Evolutionary conservation across 179 eudicot genomes (phyloP).

Genomic region (Spergularia azorica): DNA sequence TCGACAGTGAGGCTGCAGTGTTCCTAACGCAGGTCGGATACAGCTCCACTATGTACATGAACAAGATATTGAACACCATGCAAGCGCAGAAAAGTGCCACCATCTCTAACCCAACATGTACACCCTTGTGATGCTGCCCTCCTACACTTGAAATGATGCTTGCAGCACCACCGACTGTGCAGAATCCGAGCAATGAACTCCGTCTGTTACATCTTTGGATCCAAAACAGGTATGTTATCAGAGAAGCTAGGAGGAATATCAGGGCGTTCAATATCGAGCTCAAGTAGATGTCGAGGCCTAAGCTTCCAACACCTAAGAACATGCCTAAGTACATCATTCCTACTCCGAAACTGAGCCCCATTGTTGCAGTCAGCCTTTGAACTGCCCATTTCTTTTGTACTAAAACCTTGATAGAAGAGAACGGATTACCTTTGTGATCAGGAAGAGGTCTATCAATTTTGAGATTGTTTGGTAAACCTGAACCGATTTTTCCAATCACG

Average conservation of each 20-base stretch:
- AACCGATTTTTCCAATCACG: constrained; percentile 19
- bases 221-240: constrained; percentile 31
- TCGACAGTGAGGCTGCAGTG: constrained; percentile 27
- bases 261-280: constrained; percentile 24
- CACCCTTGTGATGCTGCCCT: constrained; percentile 8
- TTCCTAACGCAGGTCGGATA: constrained; percentile 37
- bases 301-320: constrained; percentile 33
- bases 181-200: constrained; percentile 30
- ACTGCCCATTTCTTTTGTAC: constrained; percentile 31
- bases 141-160: constrained; percentile 16
- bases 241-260: constrained; percentile 22
- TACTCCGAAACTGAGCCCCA: constrained; percentile 32
- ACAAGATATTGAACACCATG: constrained; percentile 33
- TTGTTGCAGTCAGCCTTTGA: constrained; percentile 19
- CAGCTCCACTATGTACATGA: constrained; percentile 33
- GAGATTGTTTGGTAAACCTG: constrained; percentile 6
- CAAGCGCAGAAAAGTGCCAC: constrained; percentile 29
- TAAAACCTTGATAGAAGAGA: constrained; percentile 23
- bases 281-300: constrained; percentile 29
- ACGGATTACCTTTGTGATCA: constrained; percentile 7
- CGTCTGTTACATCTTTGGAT: constrained; percentile 32
- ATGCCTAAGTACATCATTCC: constrained; percentile 36
- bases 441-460: background rate
- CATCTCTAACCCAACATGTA: constrained; percentile 23
- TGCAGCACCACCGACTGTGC: constrained; percentile 29